phyloP scores from a whole-genome alignment of 768 basidiomycete genomes.

The Hypholoma sublateritium region DNA sequence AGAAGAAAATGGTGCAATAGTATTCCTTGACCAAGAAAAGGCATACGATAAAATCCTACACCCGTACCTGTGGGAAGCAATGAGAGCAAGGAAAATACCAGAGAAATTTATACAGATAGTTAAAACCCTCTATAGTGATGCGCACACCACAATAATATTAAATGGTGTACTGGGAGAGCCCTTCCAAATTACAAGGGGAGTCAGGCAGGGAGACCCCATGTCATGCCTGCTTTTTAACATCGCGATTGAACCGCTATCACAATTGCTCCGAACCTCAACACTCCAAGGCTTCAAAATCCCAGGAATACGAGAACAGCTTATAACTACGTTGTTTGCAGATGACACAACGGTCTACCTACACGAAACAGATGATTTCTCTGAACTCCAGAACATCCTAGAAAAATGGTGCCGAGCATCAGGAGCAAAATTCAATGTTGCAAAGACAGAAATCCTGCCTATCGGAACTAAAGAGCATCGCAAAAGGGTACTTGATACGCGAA shows the following conservation, averaged over 20 bases:
- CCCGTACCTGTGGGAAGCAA: too few species aligned
- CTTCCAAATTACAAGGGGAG: conserved; percentile 30
- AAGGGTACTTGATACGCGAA: conserved; percentile 2
- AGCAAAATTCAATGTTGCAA: conserved; percentile 31
- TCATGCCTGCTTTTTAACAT: too few species aligned
- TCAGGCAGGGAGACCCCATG: conserved; percentile 34
- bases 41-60: too few species aligned
- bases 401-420: conserved; percentile 22
- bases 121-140: conserved; percentile 26
- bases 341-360: too few species aligned
- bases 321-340: conserved; percentile 39
- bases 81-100: conserved; percentile 34
- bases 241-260: conserved; percentile 39
- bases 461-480: conserved; percentile 6
- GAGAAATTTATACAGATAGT: conserved; percentile 25
- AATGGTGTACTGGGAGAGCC: conserved; percentile 29
- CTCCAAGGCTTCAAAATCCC: conserved; percentile 26
- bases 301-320: conserved; percentile 18
- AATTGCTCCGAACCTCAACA: conserved; percentile 25
- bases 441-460: conserved; percentile 38
- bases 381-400: conserved; percentile 14
- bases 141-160: conserved; percentile 29
- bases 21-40: conserved; percentile 34
- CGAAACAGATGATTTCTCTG: conserved; percentile 24
- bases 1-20: conserved; percentile 25